These are phyloP conservation scores for Fennellomyces sp. DNA, from an alignment of 371 early-diverging fungal genomes.

Conservation along the genomic window DNA sequence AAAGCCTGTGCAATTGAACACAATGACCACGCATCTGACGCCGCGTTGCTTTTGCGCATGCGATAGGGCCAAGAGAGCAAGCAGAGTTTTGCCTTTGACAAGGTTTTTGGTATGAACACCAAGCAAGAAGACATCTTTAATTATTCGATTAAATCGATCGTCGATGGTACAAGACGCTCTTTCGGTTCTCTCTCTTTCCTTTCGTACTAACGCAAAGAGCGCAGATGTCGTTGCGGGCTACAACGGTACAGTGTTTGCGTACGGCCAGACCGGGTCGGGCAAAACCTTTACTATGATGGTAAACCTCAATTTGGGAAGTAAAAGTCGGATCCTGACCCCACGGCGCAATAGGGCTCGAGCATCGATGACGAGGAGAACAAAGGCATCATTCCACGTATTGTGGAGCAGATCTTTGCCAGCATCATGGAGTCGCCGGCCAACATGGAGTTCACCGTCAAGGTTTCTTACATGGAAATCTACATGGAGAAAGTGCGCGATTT, in stretches of 20 bases:
- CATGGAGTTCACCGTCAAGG: conserved; percentile 87
- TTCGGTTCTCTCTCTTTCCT: no score
- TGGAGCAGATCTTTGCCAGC: conserved; percentile 83
- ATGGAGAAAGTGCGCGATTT: conserved; percentile 97
- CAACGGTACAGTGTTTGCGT: conserved; percentile 96
- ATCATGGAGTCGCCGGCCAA: conserved; percentile 80
- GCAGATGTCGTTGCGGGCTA: conserved; percentile 54
- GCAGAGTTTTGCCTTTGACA: conserved; percentile 77
- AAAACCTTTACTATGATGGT: conserved; percentile 98
- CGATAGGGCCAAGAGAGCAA: conserved; percentile 18
- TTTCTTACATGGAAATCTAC: conserved; percentile 97
- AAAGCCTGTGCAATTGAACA: neutral
- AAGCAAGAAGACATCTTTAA: conserved; percentile 83
- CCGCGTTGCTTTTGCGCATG: no score
- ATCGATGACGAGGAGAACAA: conserved; percentile 79
- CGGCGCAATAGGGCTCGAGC: no score
- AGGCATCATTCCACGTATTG: conserved; percentile 91
- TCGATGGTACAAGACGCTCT: conserved; percentile 69
- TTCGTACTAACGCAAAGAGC: no score
- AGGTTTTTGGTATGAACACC: conserved; percentile 80
- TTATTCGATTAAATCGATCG: conserved; percentile 81
- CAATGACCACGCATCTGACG: no score
- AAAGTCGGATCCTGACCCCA: no score
- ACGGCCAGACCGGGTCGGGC: conserved; percentile 94
- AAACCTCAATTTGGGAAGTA: no score